Evolutionary conservation across 345 rosid genomes (phyloP), one percentile per base, ranked within the genome.

Genomic region (Chamaenerion angustifolium): DNA sequence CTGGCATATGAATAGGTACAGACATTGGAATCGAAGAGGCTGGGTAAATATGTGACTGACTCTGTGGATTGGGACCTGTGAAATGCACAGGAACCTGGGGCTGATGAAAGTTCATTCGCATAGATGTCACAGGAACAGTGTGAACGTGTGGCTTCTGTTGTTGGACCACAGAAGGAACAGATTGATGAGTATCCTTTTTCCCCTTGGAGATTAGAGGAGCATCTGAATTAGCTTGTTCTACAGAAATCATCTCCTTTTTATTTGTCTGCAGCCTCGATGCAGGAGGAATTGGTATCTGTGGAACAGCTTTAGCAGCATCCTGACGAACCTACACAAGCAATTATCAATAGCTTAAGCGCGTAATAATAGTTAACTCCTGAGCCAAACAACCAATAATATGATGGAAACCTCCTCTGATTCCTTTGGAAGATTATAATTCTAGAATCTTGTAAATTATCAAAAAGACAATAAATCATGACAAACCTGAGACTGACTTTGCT

Each of bases 401-500:
- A 7, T 0, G 10, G 8, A 31, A 31, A 31, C 37, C 37, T 31
- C 5, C 37, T 31, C 37, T 31, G 8, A 31, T 31, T 31, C 37
- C 37, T 31, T 7, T 31, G 37, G 8, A 31, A 7, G 37, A 31
- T 31, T 31, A 31, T 31, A 31, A 5, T 31, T 31, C 37, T 7
- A 31, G 5, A 31, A 5, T 31, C 37, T 31, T 5, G 37, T 31
- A 31, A 31, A 31, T n/a, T 27, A 35, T 16, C 42, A 2, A 16
- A 50, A 4, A 14, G 16, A 31, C n/a, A 16, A 35, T 42, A 11
- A 31, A 31, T 31, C 37, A 19, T 21, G 43, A 50, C 58, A 48
- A 46, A 83, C 96, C 95, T 80, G 93, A 49, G 71, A 85, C 62
- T 81, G 78, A 73, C 81, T 84, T 78, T 92, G 96, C 71, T 92